phyloP scores from a whole-genome alignment of 495 filamentous ascomycete species.

The Hyaloscypha finlandica region DNA sequence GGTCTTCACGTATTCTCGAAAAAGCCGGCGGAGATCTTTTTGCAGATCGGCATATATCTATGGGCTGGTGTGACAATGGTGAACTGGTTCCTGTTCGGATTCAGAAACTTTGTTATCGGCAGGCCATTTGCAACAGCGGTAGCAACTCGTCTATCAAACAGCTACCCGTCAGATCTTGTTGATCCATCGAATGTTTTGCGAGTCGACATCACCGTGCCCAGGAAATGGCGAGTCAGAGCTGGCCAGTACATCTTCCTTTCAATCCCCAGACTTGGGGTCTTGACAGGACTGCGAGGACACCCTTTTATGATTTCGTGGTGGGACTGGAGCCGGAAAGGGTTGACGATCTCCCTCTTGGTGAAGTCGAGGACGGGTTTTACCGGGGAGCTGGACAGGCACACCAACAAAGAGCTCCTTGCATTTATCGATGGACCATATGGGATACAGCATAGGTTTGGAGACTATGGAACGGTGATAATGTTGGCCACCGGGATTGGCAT shows the following conservation, averaged over 20 bases:
- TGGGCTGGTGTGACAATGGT: background rate
- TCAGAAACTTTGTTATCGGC: slow-evolving; percentile 19
- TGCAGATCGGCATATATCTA: slow-evolving; percentile 17
- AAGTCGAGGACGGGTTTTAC: slow-evolving; percentile 39
- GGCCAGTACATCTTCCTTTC: slow-evolving; percentile 37
- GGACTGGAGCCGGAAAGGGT: slow-evolving; percentile 32
- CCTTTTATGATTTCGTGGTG: slow-evolving; percentile 41
- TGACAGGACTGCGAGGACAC: slow-evolving; percentile 36
- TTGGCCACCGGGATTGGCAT: slow-evolving; percentile 42
- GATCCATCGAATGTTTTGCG: slow-evolving; percentile 7
- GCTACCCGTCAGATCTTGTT: background rate
- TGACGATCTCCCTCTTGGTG: slow-evolving; percentile 34
- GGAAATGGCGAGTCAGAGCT: slow-evolving; percentile 35
- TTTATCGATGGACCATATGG: slow-evolving; percentile 44
- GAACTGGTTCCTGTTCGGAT: slow-evolving; percentile 13
- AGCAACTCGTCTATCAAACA: slow-evolving; percentile 3
- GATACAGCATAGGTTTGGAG: slow-evolving; percentile 31
- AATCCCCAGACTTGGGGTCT: slow-evolving; percentile 32
- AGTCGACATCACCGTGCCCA: slow-evolving; percentile 32
- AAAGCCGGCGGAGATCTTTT: slow-evolving; percentile 17
- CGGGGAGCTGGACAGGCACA: slow-evolving; percentile 27
- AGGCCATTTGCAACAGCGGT: slow-evolving; percentile 8
- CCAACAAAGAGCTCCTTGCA: slow-evolving; percentile 26
- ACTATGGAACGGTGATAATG: slow-evolving; percentile 40
- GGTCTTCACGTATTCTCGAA: slow-evolving; percentile 24